phyloP scores from a whole-genome alignment of 192 early-diverging fungal species.

The Coemansia sp. region DNA sequence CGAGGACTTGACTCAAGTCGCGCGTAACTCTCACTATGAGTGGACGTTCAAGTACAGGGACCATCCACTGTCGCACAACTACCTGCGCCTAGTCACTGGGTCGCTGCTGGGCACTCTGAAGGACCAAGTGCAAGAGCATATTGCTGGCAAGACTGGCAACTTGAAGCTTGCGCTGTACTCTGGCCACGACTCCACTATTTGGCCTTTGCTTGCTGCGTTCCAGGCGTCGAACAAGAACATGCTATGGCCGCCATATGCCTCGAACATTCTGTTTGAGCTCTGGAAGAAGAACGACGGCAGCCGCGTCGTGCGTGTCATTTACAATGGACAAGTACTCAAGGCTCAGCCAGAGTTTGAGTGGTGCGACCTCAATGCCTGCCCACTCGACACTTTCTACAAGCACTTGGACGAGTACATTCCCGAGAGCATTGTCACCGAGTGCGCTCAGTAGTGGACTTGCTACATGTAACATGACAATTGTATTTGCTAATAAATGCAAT shows the following conservation, averaged over 20 bases:
- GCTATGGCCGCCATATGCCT: constrained; percentile 62
- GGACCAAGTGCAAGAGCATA: constrained; percentile 32
- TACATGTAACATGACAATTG: neutral
- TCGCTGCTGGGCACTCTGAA: constrained; percentile 53
- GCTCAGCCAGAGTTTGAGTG: constrained; percentile 25
- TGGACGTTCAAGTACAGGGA: constrained; percentile 41
- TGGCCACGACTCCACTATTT: constrained; percentile 57
- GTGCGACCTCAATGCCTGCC: constrained; percentile 53
- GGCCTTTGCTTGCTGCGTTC: constrained; percentile 49
- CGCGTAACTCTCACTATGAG: constrained; percentile 41
- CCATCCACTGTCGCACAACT: constrained; percentile 22
- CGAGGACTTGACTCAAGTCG: constrained; percentile 36
- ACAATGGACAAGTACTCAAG: constrained; percentile 58
- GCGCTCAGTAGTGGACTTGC: neutral
- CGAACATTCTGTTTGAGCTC: constrained; percentile 57
- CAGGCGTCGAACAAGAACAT: constrained; percentile 30
- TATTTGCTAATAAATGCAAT: neutral
- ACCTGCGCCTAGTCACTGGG: constrained; percentile 45
- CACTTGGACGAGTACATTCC: constrained; percentile 40
- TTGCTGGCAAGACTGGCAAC: constrained; percentile 26
- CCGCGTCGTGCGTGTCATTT: constrained; percentile 58
- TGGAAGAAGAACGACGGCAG: constrained; percentile 51
- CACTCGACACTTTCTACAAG: constrained; percentile 38
- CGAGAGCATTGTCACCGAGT: constrained; percentile 34
- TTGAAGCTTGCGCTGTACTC: constrained; percentile 59